Evolutionary conservation across 768 basidiomycete species (phyloP).

Genomic region (Heimioporus sp.): DNA sequence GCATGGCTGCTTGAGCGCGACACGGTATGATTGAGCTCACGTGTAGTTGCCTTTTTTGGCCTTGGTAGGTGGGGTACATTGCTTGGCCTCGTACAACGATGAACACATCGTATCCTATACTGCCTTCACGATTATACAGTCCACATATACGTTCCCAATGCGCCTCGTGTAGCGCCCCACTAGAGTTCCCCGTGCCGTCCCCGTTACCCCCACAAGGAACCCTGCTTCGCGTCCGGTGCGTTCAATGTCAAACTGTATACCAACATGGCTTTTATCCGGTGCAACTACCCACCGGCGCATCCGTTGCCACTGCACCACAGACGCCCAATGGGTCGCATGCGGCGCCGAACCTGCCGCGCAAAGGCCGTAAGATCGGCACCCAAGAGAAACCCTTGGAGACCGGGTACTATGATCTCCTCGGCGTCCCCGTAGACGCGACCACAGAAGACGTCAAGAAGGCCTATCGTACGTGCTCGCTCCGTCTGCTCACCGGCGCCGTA

Average conservation of each 20-base stretch:
- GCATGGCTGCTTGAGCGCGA: too few species aligned
- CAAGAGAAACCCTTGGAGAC: slow-evolving; percentile 88
- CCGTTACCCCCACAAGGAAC: slow-evolving; percentile 56
- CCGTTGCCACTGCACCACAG: slow-evolving; percentile 12
- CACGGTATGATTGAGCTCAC: slow-evolving; percentile 2
- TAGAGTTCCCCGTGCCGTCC: slow-evolving; percentile 70
- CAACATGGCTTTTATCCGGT: slow-evolving; percentile 66
- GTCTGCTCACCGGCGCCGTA: not conserved
- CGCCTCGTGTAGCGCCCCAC: slow-evolving; percentile 46
- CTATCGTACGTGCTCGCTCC: slow-evolving; percentile 52
- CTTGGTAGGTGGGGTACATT: not conserved
- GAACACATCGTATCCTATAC: slow-evolving; percentile 45
- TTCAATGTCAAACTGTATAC: slow-evolving; percentile 57
- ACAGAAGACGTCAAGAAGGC: slow-evolving; percentile 89
- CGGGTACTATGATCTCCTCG: slow-evolving; percentile 86
- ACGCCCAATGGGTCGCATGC: slow-evolving; percentile 20
- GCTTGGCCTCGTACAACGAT: slow-evolving; percentile 33
- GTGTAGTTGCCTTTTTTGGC: slow-evolving; percentile 15
- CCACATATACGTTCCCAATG: slow-evolving; percentile 70
- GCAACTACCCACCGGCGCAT: slow-evolving; percentile 43
- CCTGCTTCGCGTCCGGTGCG: slow-evolving; percentile 68
- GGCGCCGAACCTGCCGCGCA: slow-evolving; percentile 29
- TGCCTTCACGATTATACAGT: slow-evolving; percentile 63
- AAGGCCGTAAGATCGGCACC: slow-evolving; percentile 80
- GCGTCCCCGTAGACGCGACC: slow-evolving; percentile 70